A percentile compares a stretch with the other conserved stretches of the same genome.
These are phyloP conservation scores for Paramecium sonneborni DNA, from an alignment of 73 alveolate species.

Conservation along the genomic window DNA sequence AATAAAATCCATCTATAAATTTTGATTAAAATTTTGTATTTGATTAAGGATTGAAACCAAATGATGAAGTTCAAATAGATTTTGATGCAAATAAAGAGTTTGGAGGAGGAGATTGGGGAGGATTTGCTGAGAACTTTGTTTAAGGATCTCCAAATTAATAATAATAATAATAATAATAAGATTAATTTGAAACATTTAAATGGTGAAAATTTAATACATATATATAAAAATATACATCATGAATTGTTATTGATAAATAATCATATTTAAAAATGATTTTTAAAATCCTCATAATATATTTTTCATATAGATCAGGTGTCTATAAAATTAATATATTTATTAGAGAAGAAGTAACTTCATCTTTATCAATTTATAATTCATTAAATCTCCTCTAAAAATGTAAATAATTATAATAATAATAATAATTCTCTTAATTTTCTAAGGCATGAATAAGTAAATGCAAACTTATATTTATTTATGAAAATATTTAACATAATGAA, in stretches of 20 bases:
- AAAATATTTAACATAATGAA: slow-evolving; percentile 40
- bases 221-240: neutral
- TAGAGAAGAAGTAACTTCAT: slow-evolving; percentile 71
- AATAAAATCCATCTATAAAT: neutral
- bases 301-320: slow-evolving; percentile 69
- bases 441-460: slow-evolving; percentile 87
- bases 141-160: neutral
- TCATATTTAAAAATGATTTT: slow-evolving; percentile 37
- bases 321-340: slow-evolving; percentile 63
- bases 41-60: neutral
- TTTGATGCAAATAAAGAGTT: slow-evolving; percentile 49
- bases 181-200: neutral
- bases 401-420: slow-evolving; percentile 56
- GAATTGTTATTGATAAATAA: neutral
- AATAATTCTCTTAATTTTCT: slow-evolving; percentile 81
- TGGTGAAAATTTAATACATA: neutral
- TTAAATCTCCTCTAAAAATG: slow-evolving; percentile 82
- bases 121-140: neutral
- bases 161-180: neutral
- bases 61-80: neutral
- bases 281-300: slow-evolving; percentile 72
- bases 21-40: neutral
- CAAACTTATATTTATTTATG: slow-evolving; percentile 27
- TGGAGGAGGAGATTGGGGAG: slow-evolving; percentile 11
- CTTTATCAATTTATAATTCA: slow-evolving; percentile 69